A percentile compares a stretch with the other conserved stretches of the same genome.
Conservation (phyloP, 1,139 yeast genomes). For the Pichia kudriavzevii region DNA sequence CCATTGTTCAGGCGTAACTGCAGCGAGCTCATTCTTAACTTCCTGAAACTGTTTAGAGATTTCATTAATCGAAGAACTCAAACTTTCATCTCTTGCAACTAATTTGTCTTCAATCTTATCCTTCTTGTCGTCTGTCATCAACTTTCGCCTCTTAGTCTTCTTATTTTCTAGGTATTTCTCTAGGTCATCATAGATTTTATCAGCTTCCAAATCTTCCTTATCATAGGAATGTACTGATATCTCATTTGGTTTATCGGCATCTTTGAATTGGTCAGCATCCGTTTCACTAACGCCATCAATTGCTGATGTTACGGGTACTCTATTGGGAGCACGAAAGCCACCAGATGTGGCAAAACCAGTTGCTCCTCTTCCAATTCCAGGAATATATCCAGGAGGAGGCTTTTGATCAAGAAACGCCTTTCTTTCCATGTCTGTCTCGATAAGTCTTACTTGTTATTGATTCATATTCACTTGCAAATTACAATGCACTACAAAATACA, state of each 20-base stretch:
- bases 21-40: constrained; percentile 53
- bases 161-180: constrained; percentile 35
- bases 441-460: no score
- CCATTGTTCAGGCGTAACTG: constrained; percentile 72
- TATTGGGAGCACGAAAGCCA: constrained; percentile 51
- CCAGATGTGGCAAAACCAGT: constrained; percentile 85
- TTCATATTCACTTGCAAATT: no score
- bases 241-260: constrained; percentile 11
- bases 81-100: constrained; percentile 5
- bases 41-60: constrained; percentile 42
- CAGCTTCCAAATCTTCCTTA: constrained; percentile 74
- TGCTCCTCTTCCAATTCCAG: constrained; percentile 95
- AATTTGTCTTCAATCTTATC: constrained; percentile 4
- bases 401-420: constrained; percentile 72
- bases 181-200: constrained; percentile 53
- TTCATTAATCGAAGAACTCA: constrained; percentile 26
- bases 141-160: constrained; percentile 8
- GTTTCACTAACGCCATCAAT: constrained; percentile 26
- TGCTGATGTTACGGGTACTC: constrained; percentile 31
- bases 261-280: background rate
- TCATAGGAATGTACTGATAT: constrained; percentile 26
- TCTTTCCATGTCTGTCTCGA: constrained; percentile 41
- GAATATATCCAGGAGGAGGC: constrained; percentile 84
- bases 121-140: background rate
- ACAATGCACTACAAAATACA: background rate